Evolutionary conservation across 2,329 filamentous ascomycete species (phyloP), one percentile per base, ranked within the genome.

Genomic region (Sporothrix euskadiensis): DNA sequence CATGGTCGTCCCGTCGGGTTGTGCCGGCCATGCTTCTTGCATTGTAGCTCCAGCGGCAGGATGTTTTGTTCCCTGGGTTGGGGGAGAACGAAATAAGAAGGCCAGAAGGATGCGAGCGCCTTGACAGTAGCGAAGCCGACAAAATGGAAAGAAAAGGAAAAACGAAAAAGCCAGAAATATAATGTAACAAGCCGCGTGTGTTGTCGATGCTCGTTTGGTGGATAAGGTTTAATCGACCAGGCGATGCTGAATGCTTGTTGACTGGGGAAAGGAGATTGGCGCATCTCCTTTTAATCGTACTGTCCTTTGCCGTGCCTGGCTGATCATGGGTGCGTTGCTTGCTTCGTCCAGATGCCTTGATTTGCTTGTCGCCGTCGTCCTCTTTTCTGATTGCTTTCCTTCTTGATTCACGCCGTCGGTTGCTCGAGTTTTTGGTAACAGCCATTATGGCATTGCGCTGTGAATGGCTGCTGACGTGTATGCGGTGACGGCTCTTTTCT

Each of bases 41-140:
- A 41, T 65, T 65, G 35, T 35, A 26, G 59, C 32, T 35, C 35
- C 59, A 39, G 57, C 57, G 59, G n/a, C 32, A 47, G 12, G 14
- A 47, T 66, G 39, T 66, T 66, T 47, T 30, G 61, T 47, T 66
- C 61, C 61, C 61, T 66, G 61, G 39, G 61, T 47, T 66, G 39
- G 39, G 59, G 61, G 39, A 66, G 61, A 44, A 66, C 10, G 8
- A 22, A 30, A 22, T 22, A 49, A 49, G 19, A 4, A 3, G 3
- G 56, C 26, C 30, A 59, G 56, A 59, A 59, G 30, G 56, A 59
- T 59, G 30, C 56, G 4, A 19, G 56, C 30, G 16, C 16, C 7
- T 35, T 66, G 39, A 30, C 61, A 44, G 35, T 12, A 22, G 26
- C 52, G 12, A 56, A 54, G 14, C 19, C 12, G 61, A n/a, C 39